Percentiles rank a stretch among this genome's conserved stretches.
Conservation (phyloP, 768 basidiomycete species). For the Exidia glandulosa region DNA sequence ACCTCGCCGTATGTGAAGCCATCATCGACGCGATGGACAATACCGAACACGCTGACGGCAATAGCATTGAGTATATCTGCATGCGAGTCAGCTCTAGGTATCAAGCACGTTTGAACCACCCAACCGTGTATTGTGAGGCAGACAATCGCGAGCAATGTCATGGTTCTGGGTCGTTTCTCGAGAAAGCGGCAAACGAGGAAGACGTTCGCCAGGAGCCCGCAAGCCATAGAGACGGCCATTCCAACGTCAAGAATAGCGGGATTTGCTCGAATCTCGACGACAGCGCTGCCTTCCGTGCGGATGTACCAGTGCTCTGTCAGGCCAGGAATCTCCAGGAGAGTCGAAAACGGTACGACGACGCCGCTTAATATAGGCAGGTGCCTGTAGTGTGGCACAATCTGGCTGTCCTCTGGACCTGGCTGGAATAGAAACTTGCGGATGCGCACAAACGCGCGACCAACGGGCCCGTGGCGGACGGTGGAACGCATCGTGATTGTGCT, state of each 20-base stretch:
- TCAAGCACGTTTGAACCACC: slow-evolving; percentile 8
- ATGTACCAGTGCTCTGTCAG: slow-evolving; percentile 63
- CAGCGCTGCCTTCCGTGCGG: slow-evolving; percentile 34
- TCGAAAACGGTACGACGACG: slow-evolving; percentile 60
- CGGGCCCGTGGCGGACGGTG: neutral
- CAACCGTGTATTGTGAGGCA: slow-evolving; percentile 62
- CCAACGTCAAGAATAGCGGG: slow-evolving; percentile 48
- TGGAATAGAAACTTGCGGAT: slow-evolving; percentile 7
- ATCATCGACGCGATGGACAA: slow-evolving; percentile 45
- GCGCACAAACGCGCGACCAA: neutral
- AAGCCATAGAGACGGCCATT: slow-evolving; percentile 54
- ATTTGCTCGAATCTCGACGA: slow-evolving; percentile 41
- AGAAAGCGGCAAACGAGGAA: slow-evolving; percentile 62
- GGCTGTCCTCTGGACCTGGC: slow-evolving; percentile 2
- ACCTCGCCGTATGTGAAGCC: slow-evolving; percentile 53
- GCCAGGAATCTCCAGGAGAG: slow-evolving; percentile 74
- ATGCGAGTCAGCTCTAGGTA: neutral
- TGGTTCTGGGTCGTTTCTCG: slow-evolving; percentile 49
- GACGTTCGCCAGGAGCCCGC: slow-evolving; percentile 55
- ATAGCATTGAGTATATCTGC: slow-evolving; percentile 61
- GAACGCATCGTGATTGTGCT: no score
- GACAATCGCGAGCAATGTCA: slow-evolving; percentile 53
- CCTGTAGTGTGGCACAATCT: slow-evolving; percentile 48
- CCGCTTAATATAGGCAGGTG: slow-evolving; percentile 55
- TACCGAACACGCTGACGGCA: slow-evolving; percentile 50